phyloP scores from a whole-genome alignment of 352 stramenopile genomes.

The Pythium phragmitis region DNA sequence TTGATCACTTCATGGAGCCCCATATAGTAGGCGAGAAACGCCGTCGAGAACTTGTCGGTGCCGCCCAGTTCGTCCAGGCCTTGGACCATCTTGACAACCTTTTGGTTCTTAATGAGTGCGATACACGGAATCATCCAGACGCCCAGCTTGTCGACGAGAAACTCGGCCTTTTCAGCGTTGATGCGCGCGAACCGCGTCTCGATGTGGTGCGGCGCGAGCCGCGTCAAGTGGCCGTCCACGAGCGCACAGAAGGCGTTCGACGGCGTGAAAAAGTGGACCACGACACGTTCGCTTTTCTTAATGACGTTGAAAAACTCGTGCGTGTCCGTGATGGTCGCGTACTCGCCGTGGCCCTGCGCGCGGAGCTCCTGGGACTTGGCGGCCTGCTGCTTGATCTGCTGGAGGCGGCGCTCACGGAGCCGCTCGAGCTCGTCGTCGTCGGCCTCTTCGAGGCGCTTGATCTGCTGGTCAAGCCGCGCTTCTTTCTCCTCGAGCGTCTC shows the following conservation, averaged over 20 bases:
- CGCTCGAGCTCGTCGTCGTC: constrained; percentile 90
- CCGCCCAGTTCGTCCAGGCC: constrained; percentile 95
- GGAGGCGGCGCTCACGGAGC: constrained; percentile 73
- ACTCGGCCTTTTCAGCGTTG: constrained; percentile 96
- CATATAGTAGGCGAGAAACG: constrained; percentile 92
- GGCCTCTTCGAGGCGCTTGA: constrained; percentile 80
- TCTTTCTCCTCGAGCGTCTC: constrained; percentile 87
- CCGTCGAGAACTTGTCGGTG: constrained; percentile 91
- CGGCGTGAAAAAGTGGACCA: constrained; percentile 96
- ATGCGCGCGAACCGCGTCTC: constrained; percentile 96
- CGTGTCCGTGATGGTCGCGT: constrained; percentile 88
- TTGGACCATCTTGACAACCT: constrained; percentile 95
- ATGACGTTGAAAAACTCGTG: constrained; percentile 95
- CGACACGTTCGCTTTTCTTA: constrained; percentile 89
- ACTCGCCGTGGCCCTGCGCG: constrained; percentile 83
- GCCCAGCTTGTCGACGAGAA: constrained; percentile 95
- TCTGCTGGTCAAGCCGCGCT: constrained; percentile 78
- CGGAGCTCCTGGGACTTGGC: constrained; percentile 71
- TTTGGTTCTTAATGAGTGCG: constrained; percentile 94
- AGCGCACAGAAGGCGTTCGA: constrained; percentile 92
- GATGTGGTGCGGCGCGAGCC: constrained; percentile 89
- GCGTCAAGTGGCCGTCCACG: constrained; percentile 91
- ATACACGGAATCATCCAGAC: constrained; percentile 97
- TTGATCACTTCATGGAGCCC: constrained; percentile 94
- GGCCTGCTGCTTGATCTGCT: constrained; percentile 76